These are phyloP conservation scores for Hamamelis virginiana DNA, from an alignment of 164 flowering plant species.

Conservation along the genomic window DNA sequence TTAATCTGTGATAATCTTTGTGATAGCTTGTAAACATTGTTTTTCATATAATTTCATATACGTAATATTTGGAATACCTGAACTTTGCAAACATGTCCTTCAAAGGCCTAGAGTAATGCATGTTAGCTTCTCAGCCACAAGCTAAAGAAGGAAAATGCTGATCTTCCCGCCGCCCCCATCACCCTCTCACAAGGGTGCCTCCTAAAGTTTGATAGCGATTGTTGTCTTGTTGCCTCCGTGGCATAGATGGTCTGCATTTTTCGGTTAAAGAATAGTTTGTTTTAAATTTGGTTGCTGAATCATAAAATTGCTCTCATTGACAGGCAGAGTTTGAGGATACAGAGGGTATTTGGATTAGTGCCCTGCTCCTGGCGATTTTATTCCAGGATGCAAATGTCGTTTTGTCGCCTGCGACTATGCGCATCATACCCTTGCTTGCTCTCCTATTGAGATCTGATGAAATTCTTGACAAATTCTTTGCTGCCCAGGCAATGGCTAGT, in stretches of 20 bases:
- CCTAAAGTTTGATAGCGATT: background rate
- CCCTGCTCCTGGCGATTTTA: conserved; percentile 67
- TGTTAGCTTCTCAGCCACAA: too few relatives aligned
- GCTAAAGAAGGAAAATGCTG: too few relatives aligned
- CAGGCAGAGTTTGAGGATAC: conserved; percentile 77
- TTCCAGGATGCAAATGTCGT: conserved; percentile 68
- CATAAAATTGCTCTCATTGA: conserved; percentile 5
- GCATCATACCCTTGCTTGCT: conserved; percentile 69
- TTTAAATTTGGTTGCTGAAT: background rate
- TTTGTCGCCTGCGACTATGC: conserved; percentile 54
- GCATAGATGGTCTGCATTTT: background rate
- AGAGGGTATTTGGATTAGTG: conserved; percentile 78
- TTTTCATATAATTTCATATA: background rate
- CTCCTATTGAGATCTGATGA: conserved; percentile 68
- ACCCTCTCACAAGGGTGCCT: too few relatives aligned
- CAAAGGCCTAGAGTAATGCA: background rate
- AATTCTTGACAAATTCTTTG: conserved; percentile 65
- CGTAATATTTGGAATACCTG: too few relatives aligned
- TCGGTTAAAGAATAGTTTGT: background rate
- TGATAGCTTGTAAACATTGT: background rate
- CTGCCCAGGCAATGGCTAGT: conserved; percentile 88
- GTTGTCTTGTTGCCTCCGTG: background rate
- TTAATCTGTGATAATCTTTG: background rate
- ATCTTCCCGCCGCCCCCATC: too few relatives aligned
- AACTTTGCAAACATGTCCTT: too few relatives aligned